A percentile compares a stretch with the other conserved stretches of the same genome.
Evolutionary conservation across 2,329 filamentous ascomycete genomes (phyloP).

Genomic region (Fusarium paranaense): DNA sequence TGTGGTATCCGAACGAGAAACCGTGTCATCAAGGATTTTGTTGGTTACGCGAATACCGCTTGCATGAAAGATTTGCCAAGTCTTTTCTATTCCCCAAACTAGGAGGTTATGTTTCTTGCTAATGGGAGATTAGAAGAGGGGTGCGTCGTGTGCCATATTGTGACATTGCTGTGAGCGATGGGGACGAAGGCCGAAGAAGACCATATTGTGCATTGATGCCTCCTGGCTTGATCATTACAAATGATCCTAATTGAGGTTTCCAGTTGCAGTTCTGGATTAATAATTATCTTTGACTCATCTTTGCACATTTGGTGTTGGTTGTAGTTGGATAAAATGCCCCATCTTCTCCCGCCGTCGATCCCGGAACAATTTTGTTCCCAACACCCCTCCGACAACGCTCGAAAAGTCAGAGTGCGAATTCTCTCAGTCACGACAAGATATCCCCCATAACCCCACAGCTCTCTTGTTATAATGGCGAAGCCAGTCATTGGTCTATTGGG

Average conservation of each 20-base stretch:
- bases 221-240: not conserved
- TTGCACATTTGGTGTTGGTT: not conserved
- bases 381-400: not conserved
- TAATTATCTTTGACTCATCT: not conserved
- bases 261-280: not conserved
- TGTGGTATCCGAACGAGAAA: conserved; percentile 2
- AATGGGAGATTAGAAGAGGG: not conserved
- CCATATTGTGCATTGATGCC: not conserved
- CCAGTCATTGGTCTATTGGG: conserved; percentile 62
- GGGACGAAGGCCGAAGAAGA: not conserved
- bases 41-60: not conserved
- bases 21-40: not conserved
- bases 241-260: not conserved
- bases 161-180: not conserved
- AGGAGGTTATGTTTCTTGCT: not conserved
- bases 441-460: not conserved
- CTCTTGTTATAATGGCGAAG: not conserved
- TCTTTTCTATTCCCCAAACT: not conserved
- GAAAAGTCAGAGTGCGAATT: conserved; percentile 1
- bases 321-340: not conserved
- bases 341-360: not conserved
- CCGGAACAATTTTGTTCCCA: conserved; percentile 1
- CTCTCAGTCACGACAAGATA: not conserved
- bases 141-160: not conserved
- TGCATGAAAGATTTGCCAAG: not conserved